phyloP scores from a whole-genome alignment of 306 rosid species.

The Trichosanthes cucumerina region DNA sequence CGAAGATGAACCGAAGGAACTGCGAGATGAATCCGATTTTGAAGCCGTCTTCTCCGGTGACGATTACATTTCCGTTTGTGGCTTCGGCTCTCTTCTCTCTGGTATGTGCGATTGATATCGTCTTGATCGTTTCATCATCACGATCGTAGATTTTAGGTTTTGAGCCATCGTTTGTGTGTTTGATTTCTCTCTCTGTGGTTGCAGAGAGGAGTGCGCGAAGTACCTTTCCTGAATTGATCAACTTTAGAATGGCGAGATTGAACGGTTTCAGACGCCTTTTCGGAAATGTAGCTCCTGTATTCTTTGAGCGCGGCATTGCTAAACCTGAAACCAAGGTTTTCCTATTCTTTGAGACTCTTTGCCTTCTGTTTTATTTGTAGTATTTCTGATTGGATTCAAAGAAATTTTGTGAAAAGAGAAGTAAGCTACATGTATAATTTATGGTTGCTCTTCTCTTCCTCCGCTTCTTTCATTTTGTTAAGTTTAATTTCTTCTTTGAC shows the following conservation, averaged over 20 bases:
- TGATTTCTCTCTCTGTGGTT: neutral
- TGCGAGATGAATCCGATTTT: conserved; percentile 41
- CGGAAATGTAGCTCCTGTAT: conserved; percentile 74
- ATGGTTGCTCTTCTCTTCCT: neutral
- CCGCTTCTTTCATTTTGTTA: neutral
- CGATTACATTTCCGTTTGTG: conserved; percentile 63
- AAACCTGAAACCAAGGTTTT: conserved; percentile 77
- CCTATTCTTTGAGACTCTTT: neutral
- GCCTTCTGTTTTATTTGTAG: neutral
- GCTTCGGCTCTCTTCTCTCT: conserved; percentile 93
- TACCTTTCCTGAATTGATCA: conserved; percentile 70
- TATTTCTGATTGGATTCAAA: neutral
- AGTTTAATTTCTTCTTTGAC: neutral
- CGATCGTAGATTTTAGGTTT: neutral
- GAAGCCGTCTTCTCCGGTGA: conserved; percentile 32
- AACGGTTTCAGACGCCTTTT: conserved; percentile 68
- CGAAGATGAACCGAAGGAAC: conserved; percentile 22
- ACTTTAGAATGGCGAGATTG: conserved; percentile 60
- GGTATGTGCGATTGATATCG: conserved; percentile 22
- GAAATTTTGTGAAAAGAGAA: conserved; percentile 4
- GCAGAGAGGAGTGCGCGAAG: conserved; percentile 83
- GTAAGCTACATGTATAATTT: neutral
- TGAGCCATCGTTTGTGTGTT: neutral
- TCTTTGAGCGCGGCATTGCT: conserved; percentile 95
- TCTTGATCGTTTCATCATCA: conserved; percentile 10